Conservation (phyloP, 768 basidiomycete genomes). For the Asterophora parasitica region DNA sequence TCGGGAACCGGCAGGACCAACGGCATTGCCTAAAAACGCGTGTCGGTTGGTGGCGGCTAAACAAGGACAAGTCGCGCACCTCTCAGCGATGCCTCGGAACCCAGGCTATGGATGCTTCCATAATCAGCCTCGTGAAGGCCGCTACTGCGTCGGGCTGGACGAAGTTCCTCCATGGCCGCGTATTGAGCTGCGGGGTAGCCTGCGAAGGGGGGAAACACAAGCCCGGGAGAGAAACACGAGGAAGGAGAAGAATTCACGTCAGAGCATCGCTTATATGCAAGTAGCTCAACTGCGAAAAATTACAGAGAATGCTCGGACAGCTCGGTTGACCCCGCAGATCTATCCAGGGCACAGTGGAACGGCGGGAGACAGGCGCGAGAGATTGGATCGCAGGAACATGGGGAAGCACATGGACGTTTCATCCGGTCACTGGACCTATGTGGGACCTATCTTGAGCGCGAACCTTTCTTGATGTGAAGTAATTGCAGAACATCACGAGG, state of each 20-base stretch:
- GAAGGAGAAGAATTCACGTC: conserved; percentile 5
- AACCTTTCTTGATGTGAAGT: conserved; percentile 8
- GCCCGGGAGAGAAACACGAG: conserved; percentile 15
- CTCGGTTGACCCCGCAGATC: conserved; percentile 11
- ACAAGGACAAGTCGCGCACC: conserved; percentile 19
- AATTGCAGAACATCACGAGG: conserved; percentile 4
- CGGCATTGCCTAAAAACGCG: conserved; percentile 27
- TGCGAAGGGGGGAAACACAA: conserved; percentile 10
- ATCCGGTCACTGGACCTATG: conserved; percentile 20
- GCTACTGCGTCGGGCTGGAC: conserved; percentile 31
- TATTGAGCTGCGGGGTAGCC: conserved; percentile 8
- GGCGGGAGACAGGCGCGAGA: neutral
- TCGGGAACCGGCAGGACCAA: conserved; percentile 25
- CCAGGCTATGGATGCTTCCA: conserved; percentile 26
- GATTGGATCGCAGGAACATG: conserved; percentile 21
- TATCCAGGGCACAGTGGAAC: conserved; percentile 4
- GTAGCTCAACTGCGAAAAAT: conserved; percentile 6
- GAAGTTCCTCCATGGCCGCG: conserved; percentile 31
- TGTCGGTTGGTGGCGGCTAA: neutral
- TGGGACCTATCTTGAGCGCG: conserved; percentile 14
- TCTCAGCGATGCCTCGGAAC: conserved; percentile 29
- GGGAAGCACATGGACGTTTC: conserved; percentile 22
- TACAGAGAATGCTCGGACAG: conserved; percentile 3
- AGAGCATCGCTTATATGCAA: conserved; percentile 12
- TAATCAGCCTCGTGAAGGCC: conserved; percentile 27